Percentiles rank a stretch among this genome's conserved stretches.
These are phyloP conservation scores for Geotrichum carabidarum DNA, from an alignment of 1,139 yeast genomes.

Conservation along the genomic window DNA sequence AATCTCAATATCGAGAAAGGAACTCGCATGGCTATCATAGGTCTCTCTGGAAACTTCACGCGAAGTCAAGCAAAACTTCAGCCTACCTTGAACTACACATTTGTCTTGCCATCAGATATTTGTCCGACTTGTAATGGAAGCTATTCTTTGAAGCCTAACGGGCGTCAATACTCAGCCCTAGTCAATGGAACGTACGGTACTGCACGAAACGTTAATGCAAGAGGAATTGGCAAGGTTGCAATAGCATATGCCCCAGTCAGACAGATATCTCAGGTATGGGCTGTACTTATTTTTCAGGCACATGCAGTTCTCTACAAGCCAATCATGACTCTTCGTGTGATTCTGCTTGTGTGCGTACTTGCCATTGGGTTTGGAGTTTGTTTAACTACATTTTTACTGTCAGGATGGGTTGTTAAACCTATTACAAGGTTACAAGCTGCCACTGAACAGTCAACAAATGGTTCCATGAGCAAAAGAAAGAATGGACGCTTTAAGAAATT, in stretches of 20 bases:
- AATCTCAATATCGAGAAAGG: conserved; percentile 40
- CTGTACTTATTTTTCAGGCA: conserved; percentile 63
- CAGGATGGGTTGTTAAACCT: conserved; percentile 84
- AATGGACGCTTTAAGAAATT: neutral
- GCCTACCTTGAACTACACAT: conserved; percentile 23
- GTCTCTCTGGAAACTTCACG: conserved; percentile 22
- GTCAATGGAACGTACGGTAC: conserved; percentile 46
- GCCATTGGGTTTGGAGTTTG: conserved; percentile 77
- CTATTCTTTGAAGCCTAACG: conserved; percentile 20
- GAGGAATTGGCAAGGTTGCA: conserved; percentile 49
- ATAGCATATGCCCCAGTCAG: conserved; percentile 62
- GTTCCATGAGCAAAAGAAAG: neutral
- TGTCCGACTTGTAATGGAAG: conserved; percentile 23
- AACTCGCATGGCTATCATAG: conserved; percentile 34
- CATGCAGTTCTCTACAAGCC: conserved; percentile 61
- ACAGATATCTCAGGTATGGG: conserved; percentile 55
- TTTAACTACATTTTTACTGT: conserved; percentile 69
- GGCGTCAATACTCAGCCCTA: conserved; percentile 34
- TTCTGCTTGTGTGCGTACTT: conserved; percentile 72
- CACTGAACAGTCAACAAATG: conserved; percentile 54
- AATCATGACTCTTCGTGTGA: conserved; percentile 55
- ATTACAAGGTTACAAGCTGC: conserved; percentile 78
- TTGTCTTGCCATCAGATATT: conserved; percentile 21
- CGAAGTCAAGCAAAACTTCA: conserved; percentile 7
- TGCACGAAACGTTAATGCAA: conserved; percentile 41